These are phyloP conservation scores for Trichoderma parareesei DNA, from an alignment of 495 filamentous ascomycete genomes.

Conservation along the genomic window DNA sequence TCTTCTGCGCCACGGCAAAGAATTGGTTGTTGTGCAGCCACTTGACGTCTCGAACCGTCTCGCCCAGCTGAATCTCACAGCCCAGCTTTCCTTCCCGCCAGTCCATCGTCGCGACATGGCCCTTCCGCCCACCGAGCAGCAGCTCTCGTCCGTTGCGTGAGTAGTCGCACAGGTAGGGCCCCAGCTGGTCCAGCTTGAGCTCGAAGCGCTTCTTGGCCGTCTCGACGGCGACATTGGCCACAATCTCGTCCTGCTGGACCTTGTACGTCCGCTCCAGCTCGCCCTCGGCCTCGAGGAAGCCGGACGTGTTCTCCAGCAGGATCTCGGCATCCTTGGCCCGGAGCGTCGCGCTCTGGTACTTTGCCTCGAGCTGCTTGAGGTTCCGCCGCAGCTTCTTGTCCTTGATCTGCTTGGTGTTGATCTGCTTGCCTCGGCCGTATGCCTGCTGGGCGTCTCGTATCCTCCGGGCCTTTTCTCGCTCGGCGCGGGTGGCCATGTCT, in stretches of 20 bases:
- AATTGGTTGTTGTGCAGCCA: slow-evolving; percentile 96
- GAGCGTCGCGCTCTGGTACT: slow-evolving; percentile 70
- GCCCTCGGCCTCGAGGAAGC: slow-evolving; percentile 80
- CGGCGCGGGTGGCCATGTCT: slow-evolving; percentile 34
- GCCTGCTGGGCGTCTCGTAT: slow-evolving; percentile 57
- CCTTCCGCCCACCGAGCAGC: slow-evolving; percentile 79
- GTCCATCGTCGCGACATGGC: slow-evolving; percentile 94
- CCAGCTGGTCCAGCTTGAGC: slow-evolving; percentile 70
- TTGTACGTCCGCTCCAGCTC: slow-evolving; percentile 89
- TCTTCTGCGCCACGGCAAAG: slow-evolving; percentile 98
- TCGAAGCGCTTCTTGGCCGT: slow-evolving; percentile 90
- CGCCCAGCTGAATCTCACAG: slow-evolving; percentile 81
- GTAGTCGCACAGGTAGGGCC: slow-evolving; percentile 82
- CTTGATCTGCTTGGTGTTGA: slow-evolving; percentile 47
- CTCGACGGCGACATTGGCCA: slow-evolving; percentile 62
- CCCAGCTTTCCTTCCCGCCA: slow-evolving; percentile 88
- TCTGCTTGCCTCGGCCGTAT: slow-evolving; percentile 77
- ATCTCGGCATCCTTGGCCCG: slow-evolving; percentile 93
- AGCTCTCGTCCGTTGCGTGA: slow-evolving; percentile 80
- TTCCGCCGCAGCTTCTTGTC: slow-evolving; percentile 88
- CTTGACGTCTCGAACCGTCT: slow-evolving; percentile 80
- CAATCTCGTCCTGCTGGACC: slow-evolving; percentile 82
- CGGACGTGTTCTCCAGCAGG: slow-evolving; percentile 75
- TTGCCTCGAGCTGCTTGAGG: slow-evolving; percentile 65
- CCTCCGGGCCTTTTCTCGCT: slow-evolving; percentile 35